Conservation (phyloP, 176 grass and related monocot genomes). For the Oryza punctata region DNA sequence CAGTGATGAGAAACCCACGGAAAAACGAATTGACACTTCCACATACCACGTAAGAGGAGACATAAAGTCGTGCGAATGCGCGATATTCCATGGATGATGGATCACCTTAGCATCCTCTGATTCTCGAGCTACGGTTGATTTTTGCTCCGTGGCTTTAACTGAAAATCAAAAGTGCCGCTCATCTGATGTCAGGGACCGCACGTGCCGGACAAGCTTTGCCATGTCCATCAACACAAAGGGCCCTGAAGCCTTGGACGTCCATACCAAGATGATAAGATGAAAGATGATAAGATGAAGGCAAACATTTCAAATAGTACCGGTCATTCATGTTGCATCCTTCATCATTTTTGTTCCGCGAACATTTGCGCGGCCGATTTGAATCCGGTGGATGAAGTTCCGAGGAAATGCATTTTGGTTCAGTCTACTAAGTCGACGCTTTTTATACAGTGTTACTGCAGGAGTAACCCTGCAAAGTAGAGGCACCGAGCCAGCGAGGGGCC, state of each 20-base stretch:
- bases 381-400: too few relatives aligned
- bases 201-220: conserved; percentile 14
- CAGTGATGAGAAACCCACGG: too few relatives aligned
- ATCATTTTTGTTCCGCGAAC: neutral
- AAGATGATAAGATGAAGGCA: neutral
- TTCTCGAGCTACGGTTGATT: neutral
- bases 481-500: neutral
- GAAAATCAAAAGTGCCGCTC: neutral
- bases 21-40: too few relatives aligned
- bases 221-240: neutral
- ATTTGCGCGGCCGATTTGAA: neutral
- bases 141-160: neutral
- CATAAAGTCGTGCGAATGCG: too few relatives aligned
- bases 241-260: neutral
- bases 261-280: neutral
- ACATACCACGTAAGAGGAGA: too few relatives aligned
- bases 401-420: too few relatives aligned
- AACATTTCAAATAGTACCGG: neutral
- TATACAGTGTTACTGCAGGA: neutral
- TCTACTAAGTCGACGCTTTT: neutral
- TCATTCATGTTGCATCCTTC: neutral
- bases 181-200: neutral
- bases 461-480: neutral
- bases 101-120: neutral
- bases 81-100: neutral